Conservation (phyloP, 2,329 filamentous ascomycete species). For the Neocucurbitaria cava region DNA sequence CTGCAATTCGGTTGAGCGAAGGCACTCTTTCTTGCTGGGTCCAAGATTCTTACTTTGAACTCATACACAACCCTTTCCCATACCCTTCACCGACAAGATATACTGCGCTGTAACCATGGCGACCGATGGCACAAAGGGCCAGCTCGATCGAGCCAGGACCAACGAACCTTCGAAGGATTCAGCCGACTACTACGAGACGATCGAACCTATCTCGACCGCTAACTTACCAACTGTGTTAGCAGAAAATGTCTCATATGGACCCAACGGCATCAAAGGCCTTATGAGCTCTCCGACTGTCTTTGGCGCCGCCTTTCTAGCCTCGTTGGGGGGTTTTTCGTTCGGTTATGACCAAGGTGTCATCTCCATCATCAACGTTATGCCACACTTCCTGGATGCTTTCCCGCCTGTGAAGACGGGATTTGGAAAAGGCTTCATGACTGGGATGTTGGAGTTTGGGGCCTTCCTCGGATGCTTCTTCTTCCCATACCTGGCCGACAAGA, state of each 20-base stretch:
- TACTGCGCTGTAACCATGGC: no score
- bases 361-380: conserved; percentile 55
- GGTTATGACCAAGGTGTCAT: conserved; percentile 41
- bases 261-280: conserved; percentile 28
- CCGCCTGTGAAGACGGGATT: conserved; percentile 33
- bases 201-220: not conserved
- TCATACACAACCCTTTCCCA: no score
- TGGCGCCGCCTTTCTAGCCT: conserved; percentile 36
- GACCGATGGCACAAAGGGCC: no score
- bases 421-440: conserved; percentile 28
- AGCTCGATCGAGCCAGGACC: no score
- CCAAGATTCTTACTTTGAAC: no score
- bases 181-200: no score
- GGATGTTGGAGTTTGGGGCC: conserved; percentile 53
- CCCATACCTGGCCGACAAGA: conserved; percentile 56
- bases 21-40: no score
- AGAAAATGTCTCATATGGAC: not conserved
- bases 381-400: conserved; percentile 49
- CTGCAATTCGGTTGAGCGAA: no score
- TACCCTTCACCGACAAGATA: no score
- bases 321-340: conserved; percentile 49
- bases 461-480: conserved; percentile 32
- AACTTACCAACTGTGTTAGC: not conserved
- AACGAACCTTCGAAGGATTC: no score
- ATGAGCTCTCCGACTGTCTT: conserved; percentile 51